A percentile compares a stretch with the other conserved stretches of the same genome.
phyloP scores from a whole-genome alignment of 1,284 basidiomycete genomes.

The Coniferiporia weirii region DNA sequence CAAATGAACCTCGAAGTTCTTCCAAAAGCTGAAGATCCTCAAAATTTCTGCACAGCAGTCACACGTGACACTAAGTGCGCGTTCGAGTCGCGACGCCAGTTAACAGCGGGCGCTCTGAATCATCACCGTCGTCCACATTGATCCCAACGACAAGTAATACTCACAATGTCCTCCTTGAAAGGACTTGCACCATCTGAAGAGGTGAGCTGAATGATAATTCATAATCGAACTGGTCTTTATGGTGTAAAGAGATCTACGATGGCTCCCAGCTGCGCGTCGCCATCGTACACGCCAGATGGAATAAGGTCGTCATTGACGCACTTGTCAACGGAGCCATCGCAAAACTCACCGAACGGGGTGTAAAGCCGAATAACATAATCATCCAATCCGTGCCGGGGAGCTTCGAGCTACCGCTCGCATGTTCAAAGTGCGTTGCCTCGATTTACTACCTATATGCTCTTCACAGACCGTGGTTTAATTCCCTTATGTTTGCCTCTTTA shows the following conservation, averaged over 20 bases:
- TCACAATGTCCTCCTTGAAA: slow-evolving; percentile 5
- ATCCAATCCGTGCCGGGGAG: slow-evolving; percentile 91
- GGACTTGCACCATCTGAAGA: slow-evolving; percentile 8
- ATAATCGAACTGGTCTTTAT: not conserved
- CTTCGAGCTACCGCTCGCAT: slow-evolving; percentile 89
- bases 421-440: slow-evolving; percentile 56
- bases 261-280: slow-evolving; percentile 78
- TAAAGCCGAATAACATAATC: slow-evolving; percentile 86
- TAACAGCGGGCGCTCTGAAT: no score
- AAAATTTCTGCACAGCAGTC: not conserved
- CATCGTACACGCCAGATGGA: slow-evolving; percentile 94
- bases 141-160: not conserved
- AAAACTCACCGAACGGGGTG: slow-evolving; percentile 79
- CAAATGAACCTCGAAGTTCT: no score
- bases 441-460: not conserved
- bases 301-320: slow-evolving; percentile 79
- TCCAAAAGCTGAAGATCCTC: not conserved
- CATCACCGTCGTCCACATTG: not conserved
- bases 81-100: not conserved
- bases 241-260: slow-evolving; percentile 47
- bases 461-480: not conserved
- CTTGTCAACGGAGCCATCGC: slow-evolving; percentile 73
- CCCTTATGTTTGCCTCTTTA: not conserved
- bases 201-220: not conserved
- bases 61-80: not conserved